phyloP scores from a whole-genome alignment of 2,329 filamentous ascomycete genomes.

The Sphaceloma murrayae region DNA sequence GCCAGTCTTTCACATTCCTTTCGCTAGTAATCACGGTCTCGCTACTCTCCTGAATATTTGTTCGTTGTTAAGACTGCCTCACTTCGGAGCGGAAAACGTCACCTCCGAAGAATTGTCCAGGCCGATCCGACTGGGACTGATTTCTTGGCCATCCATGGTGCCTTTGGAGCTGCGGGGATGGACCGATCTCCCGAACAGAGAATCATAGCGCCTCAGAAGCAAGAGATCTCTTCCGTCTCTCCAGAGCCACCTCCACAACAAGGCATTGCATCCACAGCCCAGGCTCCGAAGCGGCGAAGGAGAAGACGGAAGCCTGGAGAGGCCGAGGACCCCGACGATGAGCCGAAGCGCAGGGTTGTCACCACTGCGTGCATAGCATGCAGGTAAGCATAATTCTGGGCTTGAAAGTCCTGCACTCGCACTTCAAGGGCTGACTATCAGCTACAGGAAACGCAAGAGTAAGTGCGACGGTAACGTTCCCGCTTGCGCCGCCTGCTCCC shows the following conservation, averaged over 20 bases:
- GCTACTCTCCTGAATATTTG: too few relatives aligned
- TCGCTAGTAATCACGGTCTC: too few relatives aligned
- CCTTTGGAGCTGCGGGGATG: not conserved
- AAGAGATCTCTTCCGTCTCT: not conserved
- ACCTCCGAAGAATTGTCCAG: not conserved
- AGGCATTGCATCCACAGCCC: not conserved
- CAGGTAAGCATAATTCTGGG: too few relatives aligned
- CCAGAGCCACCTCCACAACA: not conserved
- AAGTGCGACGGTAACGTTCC: conserved; percentile 81
- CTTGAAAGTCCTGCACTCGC: too few relatives aligned
- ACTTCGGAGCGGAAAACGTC: too few relatives aligned
- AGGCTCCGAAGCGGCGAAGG: conserved; percentile 5
- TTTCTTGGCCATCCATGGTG: not conserved
- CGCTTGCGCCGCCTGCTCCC: conserved; percentile 89
- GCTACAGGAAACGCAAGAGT: conserved; percentile 28
- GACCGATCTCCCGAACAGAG: not conserved
- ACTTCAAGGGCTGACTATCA: conserved; percentile 20
- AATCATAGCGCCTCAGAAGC: not conserved
- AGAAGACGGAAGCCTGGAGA: conserved; percentile 14
- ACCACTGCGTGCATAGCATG: conserved; percentile 30
- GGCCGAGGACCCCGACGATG: conserved; percentile 26
- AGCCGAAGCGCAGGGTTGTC: conserved; percentile 35
- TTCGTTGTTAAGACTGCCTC: too few relatives aligned
- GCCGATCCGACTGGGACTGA: too few relatives aligned
- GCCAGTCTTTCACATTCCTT: too few relatives aligned